phyloP scores from a whole-genome alignment of 257 asterid species.

The Striga asiatica region DNA sequence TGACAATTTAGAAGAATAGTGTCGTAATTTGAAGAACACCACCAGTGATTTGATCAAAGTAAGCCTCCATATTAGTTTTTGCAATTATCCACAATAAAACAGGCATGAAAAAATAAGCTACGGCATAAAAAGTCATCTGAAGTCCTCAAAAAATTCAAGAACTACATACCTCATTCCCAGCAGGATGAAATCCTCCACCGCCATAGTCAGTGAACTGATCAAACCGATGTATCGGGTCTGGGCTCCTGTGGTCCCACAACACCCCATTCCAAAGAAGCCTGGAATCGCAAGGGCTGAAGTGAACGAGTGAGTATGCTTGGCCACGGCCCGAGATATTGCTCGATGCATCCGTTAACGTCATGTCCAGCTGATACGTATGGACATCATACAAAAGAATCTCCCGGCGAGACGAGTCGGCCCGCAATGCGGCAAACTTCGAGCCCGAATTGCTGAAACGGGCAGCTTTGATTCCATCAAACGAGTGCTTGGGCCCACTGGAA shows the following conservation, averaged over 20 bases:
- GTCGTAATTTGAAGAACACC: too few relatives aligned
- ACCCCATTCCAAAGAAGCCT: conserved; percentile 95
- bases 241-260: conserved; percentile 80
- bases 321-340: conserved; percentile 53
- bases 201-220: conserved; percentile 89
- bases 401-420: conserved; percentile 56
- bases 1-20: too few relatives aligned
- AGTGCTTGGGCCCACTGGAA: conserved; percentile 76
- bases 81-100: neutral
- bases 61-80: too few relatives aligned
- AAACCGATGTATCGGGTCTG: conserved; percentile 68
- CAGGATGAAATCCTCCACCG: conserved; percentile 98
- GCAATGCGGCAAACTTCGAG: conserved; percentile 53
- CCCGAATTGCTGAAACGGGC: conserved; percentile 83
- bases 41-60: too few relatives aligned
- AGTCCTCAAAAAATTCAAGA: neutral
- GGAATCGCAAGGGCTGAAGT: conserved; percentile 73
- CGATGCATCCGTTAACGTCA: conserved; percentile 57
- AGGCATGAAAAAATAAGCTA: neutral
- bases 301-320: conserved; percentile 60
- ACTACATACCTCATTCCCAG: conserved; percentile 83
- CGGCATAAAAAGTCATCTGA: too few relatives aligned
- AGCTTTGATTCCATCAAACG: conserved; percentile 85
- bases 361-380: conserved; percentile 56
- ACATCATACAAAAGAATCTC: conserved; percentile 80